Evolutionary conservation across 768 basidiomycete species (phyloP).

Genomic region (Leucocoprinus sp.): DNA sequence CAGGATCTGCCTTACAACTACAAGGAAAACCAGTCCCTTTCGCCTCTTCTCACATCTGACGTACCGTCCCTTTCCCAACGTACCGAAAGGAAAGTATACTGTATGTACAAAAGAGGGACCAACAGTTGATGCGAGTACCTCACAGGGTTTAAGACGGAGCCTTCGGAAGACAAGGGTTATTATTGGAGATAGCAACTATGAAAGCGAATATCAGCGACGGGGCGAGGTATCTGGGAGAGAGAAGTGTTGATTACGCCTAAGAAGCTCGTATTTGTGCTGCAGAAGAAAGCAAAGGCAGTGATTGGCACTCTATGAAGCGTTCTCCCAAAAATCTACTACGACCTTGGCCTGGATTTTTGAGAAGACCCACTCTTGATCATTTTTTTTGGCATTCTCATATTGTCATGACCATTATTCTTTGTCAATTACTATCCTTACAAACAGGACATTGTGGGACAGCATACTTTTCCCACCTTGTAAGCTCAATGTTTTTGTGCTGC

Average conservation of each 20-base stretch:
- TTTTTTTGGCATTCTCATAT: too few relatives aligned
- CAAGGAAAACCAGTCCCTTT: slow-evolving; percentile 29
- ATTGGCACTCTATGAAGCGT: background rate
- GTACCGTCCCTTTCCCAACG: slow-evolving; percentile 43
- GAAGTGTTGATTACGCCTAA: slow-evolving; percentile 3
- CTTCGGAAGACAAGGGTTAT: slow-evolving; percentile 4
- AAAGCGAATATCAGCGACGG: slow-evolving; percentile 9
- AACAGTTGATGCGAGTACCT: background rate
- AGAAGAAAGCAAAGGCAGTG: slow-evolving; percentile 3
- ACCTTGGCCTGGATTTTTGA: background rate
- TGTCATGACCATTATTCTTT: background rate
- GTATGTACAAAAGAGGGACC: background rate
- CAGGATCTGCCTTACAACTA: slow-evolving; percentile 56
- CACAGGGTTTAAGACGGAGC: slow-evolving; percentile 6
- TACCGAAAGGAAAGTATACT: slow-evolving; percentile 14
- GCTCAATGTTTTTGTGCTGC: too few relatives aligned
- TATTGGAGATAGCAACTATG: slow-evolving; percentile 4
- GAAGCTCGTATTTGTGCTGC: slow-evolving; percentile 12
- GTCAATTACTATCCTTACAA: too few relatives aligned
- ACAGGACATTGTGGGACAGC: too few relatives aligned
- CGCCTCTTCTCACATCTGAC: slow-evolving; percentile 42
- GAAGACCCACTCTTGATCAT: too few relatives aligned
- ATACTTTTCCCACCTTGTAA: too few relatives aligned
- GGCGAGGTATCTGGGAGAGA: slow-evolving; percentile 5
- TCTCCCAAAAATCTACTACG: too few relatives aligned